Conservation (phyloP, 1,139 yeast species). For the Candida mesenterica region DNA sequence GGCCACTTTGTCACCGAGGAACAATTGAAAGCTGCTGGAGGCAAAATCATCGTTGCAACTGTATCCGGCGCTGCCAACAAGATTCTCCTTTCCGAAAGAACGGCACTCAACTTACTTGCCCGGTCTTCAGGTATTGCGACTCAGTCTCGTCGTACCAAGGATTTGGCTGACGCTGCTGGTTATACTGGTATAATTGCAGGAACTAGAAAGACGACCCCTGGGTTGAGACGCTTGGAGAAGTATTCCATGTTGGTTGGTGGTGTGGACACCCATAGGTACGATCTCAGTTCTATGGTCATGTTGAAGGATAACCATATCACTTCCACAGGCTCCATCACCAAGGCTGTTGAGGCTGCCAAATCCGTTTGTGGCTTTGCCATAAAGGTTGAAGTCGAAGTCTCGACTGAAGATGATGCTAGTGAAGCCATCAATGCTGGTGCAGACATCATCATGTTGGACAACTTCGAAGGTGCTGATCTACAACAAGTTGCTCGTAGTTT, state of each 20-base stretch:
- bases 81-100: conserved; percentile 79
- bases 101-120: conserved; percentile 78
- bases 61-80: conserved; percentile 80
- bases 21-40: conserved; percentile 41
- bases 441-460: conserved; percentile 93
- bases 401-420: conserved; percentile 75
- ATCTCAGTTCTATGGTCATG: conserved; percentile 93
- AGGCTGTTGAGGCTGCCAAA: conserved; percentile 76
- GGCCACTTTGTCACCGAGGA: conserved; percentile 53
- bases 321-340: conserved; percentile 87
- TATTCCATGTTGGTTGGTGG: conserved; percentile 96
- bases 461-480: conserved; percentile 69
- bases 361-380: conserved; percentile 84
- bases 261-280: conserved; percentile 89
- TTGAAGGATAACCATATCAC: conserved; percentile 91
- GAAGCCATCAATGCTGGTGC: conserved; percentile 96
- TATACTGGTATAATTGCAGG: conserved; percentile 89
- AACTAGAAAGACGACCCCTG: conserved; percentile 98
- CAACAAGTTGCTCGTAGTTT: conserved; percentile 63
- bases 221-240: conserved; percentile 81
- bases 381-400: conserved; percentile 91
- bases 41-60: conserved; percentile 72
- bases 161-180: conserved; percentile 67
- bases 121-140: conserved; percentile 92
- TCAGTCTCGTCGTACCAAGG: conserved; percentile 56